Base-by-base conservation (phyloP, 371 early-diverging fungal species). In the Actinomortierella wolfii region DNA sequence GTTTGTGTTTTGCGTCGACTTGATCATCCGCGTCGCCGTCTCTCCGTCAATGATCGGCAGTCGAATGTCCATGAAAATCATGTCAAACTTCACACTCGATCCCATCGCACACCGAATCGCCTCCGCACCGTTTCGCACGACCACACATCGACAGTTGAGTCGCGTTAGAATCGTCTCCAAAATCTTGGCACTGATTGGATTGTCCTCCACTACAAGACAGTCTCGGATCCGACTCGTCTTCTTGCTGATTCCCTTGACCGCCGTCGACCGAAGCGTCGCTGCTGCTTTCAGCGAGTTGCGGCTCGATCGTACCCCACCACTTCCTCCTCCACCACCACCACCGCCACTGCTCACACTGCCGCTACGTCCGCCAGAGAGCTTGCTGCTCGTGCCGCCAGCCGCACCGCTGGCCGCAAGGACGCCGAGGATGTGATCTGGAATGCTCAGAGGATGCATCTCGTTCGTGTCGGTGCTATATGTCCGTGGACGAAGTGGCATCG, bases 41-140 rank as follows among this genome's bases (percentile, higher is more conserved):
- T 95, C 93, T 24, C 95, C 97, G 73, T 93, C 94, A 58, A 96
- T 83, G 45, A 94, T 91, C 1, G 96, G 96, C 94, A 96, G 94
- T 9, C 89, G 81, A n/a, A 93, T 89, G 60, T 94, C 95, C 92
- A 95, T 91, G 59, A 97, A 94, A 34, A 97, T 94, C 24, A 94
- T 81, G 59, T 95, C 95, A 79, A 92, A 97, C 64, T 84, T 87
- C 23, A 93, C 88, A 51, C 89, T 87, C 11, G 34, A 34, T 0
- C 93, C 93, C 89, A 95, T 91, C 1, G 93, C 93, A 56, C 86
- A 88, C 40, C 93, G 89, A 58, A 96, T 85, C 0, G 94, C 95
- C 68, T 95, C 96, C 4, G 93, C 94, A 8, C 96, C 97, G 55
- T 94, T 96, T 25, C 89, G 82, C 28, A 93, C 93, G 47, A 90